Conservation (phyloP, 78 protist genomes). For the Dictyostelium brefeldianum region DNA sequence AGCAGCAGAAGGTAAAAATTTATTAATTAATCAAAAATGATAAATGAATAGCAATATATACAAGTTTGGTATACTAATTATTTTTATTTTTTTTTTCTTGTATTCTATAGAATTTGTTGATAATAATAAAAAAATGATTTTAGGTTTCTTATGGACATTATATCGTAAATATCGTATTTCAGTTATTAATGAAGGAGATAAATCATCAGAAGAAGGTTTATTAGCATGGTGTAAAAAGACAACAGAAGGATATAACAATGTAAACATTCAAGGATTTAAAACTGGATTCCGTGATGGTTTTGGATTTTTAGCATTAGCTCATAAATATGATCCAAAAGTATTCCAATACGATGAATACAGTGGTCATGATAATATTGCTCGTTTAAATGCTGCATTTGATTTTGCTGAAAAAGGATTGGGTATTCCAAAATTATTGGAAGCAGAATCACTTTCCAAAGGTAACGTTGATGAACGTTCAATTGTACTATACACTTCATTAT, state of each 20-base stretch:
- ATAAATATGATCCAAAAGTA: conserved; percentile 68
- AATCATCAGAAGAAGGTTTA: conserved; percentile 82
- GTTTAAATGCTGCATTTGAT: conserved; percentile 82
- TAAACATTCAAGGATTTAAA: conserved; percentile 63
- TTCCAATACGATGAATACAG: conserved; percentile 50
- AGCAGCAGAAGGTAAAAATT: conserved; percentile 78
- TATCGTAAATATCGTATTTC: conserved; percentile 86
- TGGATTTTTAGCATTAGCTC: conserved; percentile 81
- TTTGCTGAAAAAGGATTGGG: conserved; percentile 82
- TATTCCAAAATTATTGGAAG: conserved; percentile 81
- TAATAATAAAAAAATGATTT: conserved; percentile 80
- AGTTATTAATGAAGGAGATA: conserved; percentile 83
- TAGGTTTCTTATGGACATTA: conserved; percentile 86
- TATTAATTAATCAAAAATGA: not conserved
- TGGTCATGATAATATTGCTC: conserved; percentile 40
- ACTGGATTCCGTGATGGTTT: conserved; percentile 71
- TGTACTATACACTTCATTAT: conserved; percentile 80
- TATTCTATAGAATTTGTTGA: conserved; percentile 74
- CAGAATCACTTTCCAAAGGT: conserved; percentile 84
- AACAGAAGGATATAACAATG: conserved; percentile 76
- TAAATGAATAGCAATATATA: too few species aligned
- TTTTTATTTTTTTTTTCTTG: conserved; percentile 7
- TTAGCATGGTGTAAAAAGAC: conserved; percentile 81
- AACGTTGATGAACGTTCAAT: conserved; percentile 87
- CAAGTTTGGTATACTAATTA: not conserved